Evolutionary conservation across 1,284 basidiomycete species (phyloP).

Genomic region (Boletellus sp.): DNA sequence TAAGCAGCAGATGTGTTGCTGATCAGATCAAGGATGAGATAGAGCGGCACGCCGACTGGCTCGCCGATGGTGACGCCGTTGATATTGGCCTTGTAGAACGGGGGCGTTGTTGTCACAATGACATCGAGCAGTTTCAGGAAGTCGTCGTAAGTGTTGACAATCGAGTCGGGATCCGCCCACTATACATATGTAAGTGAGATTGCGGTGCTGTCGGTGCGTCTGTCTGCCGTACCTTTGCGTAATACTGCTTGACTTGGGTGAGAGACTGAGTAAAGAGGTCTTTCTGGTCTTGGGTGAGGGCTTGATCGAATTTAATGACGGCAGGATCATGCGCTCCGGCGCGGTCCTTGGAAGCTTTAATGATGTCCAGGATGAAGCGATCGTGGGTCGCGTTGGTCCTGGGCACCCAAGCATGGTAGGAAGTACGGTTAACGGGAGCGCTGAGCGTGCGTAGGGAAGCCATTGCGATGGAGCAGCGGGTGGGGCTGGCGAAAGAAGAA

Average conservation of each 20-base stretch:
- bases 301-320: neutral
- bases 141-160: neutral
- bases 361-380: neutral
- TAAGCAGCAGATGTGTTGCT: constrained; percentile 19
- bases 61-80: constrained; percentile 12
- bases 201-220: neutral
- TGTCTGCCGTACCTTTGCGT: neutral
- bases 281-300: neutral
- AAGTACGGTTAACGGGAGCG: neutral
- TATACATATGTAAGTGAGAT: neutral
- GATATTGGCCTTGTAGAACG: neutral
- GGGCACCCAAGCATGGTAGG: neutral
- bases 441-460: neutral
- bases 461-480: neutral
- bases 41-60: constrained; percentile 20
- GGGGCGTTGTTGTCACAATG: neutral
- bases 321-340: neutral
- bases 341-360: too few species aligned
- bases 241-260: neutral
- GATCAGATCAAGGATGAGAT: constrained; percentile 20
- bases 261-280: neutral
- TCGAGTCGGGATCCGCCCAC: neutral
- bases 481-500: neutral
- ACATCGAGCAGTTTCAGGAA: neutral
- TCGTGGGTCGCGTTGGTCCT: neutral